Evolutionary conservation across 2,329 filamentous ascomycete species (phyloP).

Genomic region (Cladosporium halotolerans): DNA sequence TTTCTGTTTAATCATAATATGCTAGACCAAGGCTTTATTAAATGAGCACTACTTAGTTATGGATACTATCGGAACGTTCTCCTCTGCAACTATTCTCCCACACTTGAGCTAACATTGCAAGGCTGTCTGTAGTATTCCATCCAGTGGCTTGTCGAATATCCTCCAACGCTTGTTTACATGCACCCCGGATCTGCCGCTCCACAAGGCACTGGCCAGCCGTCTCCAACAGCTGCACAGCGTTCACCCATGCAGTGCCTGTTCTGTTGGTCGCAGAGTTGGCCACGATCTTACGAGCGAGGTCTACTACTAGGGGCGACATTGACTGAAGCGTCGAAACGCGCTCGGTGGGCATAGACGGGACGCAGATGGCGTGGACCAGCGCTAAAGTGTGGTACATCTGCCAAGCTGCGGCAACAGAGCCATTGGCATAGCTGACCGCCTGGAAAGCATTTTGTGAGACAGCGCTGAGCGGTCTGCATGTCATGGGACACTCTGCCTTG

Average conservation of each 20-base stretch:
- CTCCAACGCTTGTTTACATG: background rate
- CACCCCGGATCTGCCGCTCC: background rate
- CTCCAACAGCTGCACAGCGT: background rate
- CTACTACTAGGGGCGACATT: background rate
- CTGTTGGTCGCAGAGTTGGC: background rate
- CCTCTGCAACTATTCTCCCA: too few species aligned
- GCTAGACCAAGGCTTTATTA: too few species aligned
- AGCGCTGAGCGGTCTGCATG: background rate
- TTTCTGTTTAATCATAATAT: too few species aligned
- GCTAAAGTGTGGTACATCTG: background rate
- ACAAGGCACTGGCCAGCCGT: background rate
- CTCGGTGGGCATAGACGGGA: background rate
- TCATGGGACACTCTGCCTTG: background rate
- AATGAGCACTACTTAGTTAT: too few species aligned
- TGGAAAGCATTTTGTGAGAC: background rate
- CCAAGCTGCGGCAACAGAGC: background rate
- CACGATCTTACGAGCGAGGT: background rate
- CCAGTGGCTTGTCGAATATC: background rate
- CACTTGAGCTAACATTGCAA: background rate
- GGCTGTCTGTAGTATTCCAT: background rate
- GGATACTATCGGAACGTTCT: too few species aligned
- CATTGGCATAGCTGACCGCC: background rate
- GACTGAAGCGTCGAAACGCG: background rate
- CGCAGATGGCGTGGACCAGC: background rate
- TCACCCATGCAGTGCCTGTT: background rate